These are phyloP conservation scores for Solanum rostratum DNA, from an alignment of 257 asterid genomes.

Conservation along the genomic window DNA sequence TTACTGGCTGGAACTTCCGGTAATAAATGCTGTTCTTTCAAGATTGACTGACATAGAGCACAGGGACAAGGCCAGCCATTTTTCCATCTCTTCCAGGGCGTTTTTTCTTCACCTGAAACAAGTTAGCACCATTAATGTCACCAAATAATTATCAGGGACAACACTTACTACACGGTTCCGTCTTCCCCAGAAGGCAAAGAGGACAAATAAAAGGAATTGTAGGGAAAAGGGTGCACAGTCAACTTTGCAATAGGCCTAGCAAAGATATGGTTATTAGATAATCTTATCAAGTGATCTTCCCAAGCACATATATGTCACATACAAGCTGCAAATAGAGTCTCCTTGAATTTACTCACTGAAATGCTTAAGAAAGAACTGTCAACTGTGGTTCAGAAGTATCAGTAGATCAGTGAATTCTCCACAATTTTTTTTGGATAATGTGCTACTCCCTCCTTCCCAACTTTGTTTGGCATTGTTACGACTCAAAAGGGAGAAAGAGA, in stretches of 20 bases:
- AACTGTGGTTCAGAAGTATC: not conserved
- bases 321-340: not conserved
- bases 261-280: not conserved
- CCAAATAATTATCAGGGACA: not conserved
- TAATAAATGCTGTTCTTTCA: conserved; percentile 11
- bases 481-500: not conserved
- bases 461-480: not conserved
- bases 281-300: not conserved
- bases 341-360: not conserved
- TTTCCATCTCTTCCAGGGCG: conserved; percentile 97
- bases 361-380: not conserved
- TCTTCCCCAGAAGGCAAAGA: not conserved
- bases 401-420: not conserved
- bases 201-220: not conserved
- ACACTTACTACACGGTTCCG: not conserved
- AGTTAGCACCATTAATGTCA: not conserved
- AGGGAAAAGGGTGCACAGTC: not conserved
- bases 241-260: not conserved
- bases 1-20: not conserved
- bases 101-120: conserved; percentile 85
- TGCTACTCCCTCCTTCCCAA: not conserved
- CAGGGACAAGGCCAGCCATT: conserved; percentile 96
- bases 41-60: conserved; percentile 80
- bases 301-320: not conserved
- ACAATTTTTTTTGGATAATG: not conserved